Evolutionary conservation across 2,329 filamentous ascomycete genomes (phyloP).

Genomic region (Penicillium occitanis): DNA sequence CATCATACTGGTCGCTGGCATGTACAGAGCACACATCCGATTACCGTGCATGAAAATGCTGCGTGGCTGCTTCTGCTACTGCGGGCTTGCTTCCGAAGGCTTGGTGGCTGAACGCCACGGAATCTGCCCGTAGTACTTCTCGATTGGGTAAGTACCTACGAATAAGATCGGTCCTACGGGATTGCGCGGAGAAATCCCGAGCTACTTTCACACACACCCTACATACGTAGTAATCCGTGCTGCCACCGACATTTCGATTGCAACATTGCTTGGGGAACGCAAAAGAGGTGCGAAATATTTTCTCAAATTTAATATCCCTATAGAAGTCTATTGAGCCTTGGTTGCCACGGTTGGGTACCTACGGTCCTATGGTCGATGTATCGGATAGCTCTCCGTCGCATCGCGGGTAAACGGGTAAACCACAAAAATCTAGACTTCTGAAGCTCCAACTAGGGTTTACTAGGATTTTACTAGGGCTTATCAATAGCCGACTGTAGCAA

Average conservation of each 20-base stretch:
- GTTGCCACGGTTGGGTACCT: background rate
- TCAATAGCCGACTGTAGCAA: background rate
- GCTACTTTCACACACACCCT: background rate
- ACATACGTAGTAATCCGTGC: background rate
- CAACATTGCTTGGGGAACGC: background rate
- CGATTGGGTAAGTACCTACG: background rate
- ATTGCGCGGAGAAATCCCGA: background rate
- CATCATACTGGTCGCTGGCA: background rate
- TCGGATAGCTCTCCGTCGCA: background rate
- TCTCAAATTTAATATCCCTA: background rate
- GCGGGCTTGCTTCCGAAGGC: background rate
- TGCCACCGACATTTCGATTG: background rate
- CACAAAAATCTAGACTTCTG: constrained; percentile 1
- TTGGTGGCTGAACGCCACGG: constrained; percentile 2
- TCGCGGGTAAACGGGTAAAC: background rate
- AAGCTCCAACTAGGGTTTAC: background rate
- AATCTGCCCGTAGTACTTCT: background rate
- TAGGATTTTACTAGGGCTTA: background rate
- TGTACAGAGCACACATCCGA: background rate
- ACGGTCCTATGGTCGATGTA: background rate
- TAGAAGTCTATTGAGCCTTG: background rate
- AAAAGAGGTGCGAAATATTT: background rate
- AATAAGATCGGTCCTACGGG: background rate
- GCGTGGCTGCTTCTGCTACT: background rate
- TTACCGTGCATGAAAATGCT: constrained; percentile 1